Base-by-base conservation (phyloP, 1,284 basidiomycete genomes). In the Moesziomyces parantarcticus region DNA sequence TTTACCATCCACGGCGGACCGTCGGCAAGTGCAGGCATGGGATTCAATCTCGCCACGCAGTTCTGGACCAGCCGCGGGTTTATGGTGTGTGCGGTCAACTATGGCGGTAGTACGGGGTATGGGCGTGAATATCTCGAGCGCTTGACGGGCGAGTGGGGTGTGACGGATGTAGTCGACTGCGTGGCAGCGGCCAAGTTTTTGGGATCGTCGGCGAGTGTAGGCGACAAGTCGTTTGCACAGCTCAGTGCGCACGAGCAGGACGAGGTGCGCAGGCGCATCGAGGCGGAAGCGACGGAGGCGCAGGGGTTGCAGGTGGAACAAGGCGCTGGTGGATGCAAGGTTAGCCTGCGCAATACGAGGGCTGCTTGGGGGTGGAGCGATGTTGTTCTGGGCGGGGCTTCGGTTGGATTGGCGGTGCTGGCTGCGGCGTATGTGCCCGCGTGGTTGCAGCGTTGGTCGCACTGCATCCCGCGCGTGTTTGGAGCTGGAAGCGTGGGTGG, bases 1-100 rank as follows among this genome's bases (percentile, higher is more conserved):
- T 84, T 91, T 8, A 82, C 85, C 43, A 86, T 87, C 1, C 90
- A 92, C 69, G 90, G 90, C 4, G 90, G 91, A 0, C 91, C 91
- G 0, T 91, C 90, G 0, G 73, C 71, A 0, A 76, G 85, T 5
- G 83, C 86, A 0, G 44, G 69, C 1, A 87, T 88, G 53, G 87
- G 86, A 0, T 79, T 92, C 29, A 66, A 59, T 25, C 66, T 81
- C 58, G 83, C 84, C n/a, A 87, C 87, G 85, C 83, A 80, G 42
- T 92, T 87, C 76, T 92, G 79, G 79, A 82, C 80, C 0, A 58
- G 66, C 20, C 52, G 79, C 3, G 80, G 80, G 8, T 82, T 76
- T 47, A 63, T 58, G 59, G 90, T 89, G 87, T 83, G 90, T 21
- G 88, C 88, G 59, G 89, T 92, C 18, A 89, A 91, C 76, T 91